Conservation (phyloP, 2,329 filamentous ascomycete genomes). For the Byssoonygena ceratinophila region DNA sequence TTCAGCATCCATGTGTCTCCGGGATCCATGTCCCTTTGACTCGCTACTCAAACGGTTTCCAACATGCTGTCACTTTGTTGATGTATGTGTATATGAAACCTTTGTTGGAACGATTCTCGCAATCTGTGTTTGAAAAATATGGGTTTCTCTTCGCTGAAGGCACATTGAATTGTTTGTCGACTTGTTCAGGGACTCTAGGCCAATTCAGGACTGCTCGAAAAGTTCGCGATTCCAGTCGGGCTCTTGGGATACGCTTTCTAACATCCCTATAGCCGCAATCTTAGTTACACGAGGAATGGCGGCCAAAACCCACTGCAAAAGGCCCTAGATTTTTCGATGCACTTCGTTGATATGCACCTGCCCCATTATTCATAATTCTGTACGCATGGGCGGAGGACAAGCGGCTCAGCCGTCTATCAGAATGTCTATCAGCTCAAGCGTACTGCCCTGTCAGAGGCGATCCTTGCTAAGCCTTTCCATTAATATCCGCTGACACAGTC, state of each 20-base stretch:
- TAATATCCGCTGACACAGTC: constrained; percentile 5
- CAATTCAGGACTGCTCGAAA: no score
- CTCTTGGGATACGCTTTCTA: neutral
- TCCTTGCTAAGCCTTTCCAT: constrained; percentile 1
- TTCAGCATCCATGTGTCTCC: constrained; percentile 3
- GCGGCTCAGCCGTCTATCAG: neutral
- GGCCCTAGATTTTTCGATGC: neutral
- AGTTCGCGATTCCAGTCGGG: neutral
- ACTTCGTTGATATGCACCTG: neutral
- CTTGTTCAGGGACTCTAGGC: no score
- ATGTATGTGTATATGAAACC: constrained; percentile 8
- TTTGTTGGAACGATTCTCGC: constrained; percentile 3
- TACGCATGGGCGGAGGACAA: neutral
- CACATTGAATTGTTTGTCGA: neutral
- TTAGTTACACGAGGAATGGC: neutral
- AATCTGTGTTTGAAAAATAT: constrained; percentile 6
- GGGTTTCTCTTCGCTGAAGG: neutral
- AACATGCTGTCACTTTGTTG: constrained; percentile 5
- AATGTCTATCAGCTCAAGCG: neutral
- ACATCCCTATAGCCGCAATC: neutral
- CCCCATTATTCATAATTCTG: neutral
- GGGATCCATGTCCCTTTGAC: constrained; percentile 6
- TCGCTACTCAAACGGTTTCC: constrained; percentile 11
- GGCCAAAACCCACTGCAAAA: no score
- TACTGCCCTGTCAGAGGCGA: constrained; percentile 4